Evolutionary conservation across 228 moss, liverwort and hornwort species (phyloP).

Genomic region (Sphagnum fallax): DNA sequence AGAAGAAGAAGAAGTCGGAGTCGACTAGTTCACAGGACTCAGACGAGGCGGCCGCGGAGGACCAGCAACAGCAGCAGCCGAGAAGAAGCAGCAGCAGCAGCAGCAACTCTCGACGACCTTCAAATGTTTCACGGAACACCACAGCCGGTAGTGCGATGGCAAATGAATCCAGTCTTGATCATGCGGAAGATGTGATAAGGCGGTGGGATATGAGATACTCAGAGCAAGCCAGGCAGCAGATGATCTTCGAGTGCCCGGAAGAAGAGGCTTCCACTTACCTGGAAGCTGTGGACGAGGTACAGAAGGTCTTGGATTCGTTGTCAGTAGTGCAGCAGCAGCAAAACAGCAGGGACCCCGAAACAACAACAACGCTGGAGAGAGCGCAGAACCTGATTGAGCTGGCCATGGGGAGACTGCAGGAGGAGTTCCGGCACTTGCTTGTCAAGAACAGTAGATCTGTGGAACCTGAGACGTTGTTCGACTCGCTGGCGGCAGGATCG

Average conservation of each 20-base stretch:
- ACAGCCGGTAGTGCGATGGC: constrained; percentile 18
- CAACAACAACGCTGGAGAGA: constrained; percentile 17
- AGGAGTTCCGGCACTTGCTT: constrained; percentile 45
- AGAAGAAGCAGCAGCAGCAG: constrained; percentile 6
- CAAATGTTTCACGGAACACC: constrained; percentile 16
- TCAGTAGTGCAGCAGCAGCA: constrained; percentile 8
- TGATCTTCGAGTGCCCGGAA: constrained; percentile 74
- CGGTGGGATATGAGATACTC: constrained; percentile 61
- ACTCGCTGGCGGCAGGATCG: constrained; percentile 31
- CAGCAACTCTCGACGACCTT: constrained; percentile 18
- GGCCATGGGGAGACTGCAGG: constrained; percentile 42
- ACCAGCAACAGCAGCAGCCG: constrained; percentile 5
- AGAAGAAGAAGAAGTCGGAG: constrained; percentile 36
- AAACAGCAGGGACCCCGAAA: constrained; percentile 34
- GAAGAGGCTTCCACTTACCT: constrained; percentile 61
- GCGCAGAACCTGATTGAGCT: constrained; percentile 51
- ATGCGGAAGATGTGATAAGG: constrained; percentile 56
- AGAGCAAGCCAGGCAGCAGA: constrained; percentile 52
- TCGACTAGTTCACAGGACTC: constrained; percentile 27
- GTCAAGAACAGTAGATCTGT: constrained; percentile 36
- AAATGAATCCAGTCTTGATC: constrained; percentile 44
- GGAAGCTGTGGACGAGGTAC: constrained; percentile 83
- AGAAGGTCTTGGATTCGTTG: constrained; percentile 57
- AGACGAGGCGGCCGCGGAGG: constrained; percentile 13
- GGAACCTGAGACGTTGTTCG: constrained; percentile 35